Evolutionary conservation across 768 basidiomycete species (phyloP).

Genomic region (Ramaria rubella): DNA sequence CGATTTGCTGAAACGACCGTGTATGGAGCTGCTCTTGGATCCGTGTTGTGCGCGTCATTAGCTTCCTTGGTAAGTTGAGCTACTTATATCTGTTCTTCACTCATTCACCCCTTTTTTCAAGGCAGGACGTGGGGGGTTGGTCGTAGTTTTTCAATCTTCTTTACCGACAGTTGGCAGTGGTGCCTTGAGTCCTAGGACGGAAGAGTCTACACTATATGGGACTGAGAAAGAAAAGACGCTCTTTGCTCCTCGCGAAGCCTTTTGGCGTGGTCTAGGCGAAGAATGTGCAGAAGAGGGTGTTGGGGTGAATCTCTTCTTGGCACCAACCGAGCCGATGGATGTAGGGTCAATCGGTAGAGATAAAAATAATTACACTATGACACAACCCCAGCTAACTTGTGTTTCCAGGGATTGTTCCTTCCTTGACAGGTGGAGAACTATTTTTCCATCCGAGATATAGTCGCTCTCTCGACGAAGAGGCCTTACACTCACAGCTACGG

Average conservation of each 20-base stretch:
- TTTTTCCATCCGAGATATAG: slow-evolving; percentile 92
- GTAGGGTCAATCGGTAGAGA: slow-evolving; percentile 71
- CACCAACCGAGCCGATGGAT: slow-evolving; percentile 74
- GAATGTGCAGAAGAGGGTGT: slow-evolving; percentile 87
- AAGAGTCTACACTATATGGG: slow-evolving; percentile 65
- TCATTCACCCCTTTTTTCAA: slow-evolving; percentile 19
- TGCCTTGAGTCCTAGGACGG: slow-evolving; percentile 45
- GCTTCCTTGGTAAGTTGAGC: slow-evolving; percentile 57
- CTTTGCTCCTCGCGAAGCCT: slow-evolving; percentile 69
- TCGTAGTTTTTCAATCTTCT: slow-evolving; percentile 63
- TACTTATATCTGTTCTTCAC: slow-evolving; percentile 3
- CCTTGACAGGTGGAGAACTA: slow-evolving; percentile 80
- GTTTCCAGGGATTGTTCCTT: slow-evolving; percentile 37
- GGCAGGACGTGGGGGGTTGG: slow-evolving; percentile 72
- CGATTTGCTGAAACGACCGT: slow-evolving; percentile 47
- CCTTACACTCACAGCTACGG: slow-evolving; percentile 69
- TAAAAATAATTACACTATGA: too few relatives aligned
- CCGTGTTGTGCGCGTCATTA: slow-evolving; percentile 64
- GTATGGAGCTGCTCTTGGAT: slow-evolving; percentile 61
- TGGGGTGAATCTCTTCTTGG: slow-evolving; percentile 84
- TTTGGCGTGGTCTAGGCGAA: slow-evolving; percentile 80
- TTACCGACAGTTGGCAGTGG: slow-evolving; percentile 70
- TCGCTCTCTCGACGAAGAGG: slow-evolving; percentile 52
- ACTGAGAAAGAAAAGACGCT: slow-evolving; percentile 81
- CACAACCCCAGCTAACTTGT: not conserved